A percentile compares a stretch with the other conserved stretches of the same genome.
These are phyloP conservation scores for Fistulifera pelliculosa DNA, from an alignment of 108 stramenopile species.

Conservation along the genomic window DNA sequence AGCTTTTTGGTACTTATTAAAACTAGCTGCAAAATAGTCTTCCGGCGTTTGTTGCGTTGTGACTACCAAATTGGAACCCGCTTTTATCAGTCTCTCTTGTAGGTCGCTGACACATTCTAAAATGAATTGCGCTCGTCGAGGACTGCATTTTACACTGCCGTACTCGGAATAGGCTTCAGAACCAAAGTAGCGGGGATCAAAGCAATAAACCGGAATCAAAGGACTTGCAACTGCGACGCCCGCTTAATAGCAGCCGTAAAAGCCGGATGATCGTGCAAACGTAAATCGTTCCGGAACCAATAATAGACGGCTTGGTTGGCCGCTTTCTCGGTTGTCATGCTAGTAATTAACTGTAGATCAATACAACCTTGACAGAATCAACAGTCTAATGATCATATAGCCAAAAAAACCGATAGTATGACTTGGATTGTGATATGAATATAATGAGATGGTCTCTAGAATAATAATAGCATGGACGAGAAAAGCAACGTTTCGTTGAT, in stretches of 20 bases:
- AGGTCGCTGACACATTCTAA: slow-evolving; percentile 67
- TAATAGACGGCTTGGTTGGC: slow-evolving; percentile 26
- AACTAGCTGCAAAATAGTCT: slow-evolving; percentile 32
- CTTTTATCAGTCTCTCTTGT: slow-evolving; percentile 37
- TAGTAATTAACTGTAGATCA: slow-evolving; percentile 4
- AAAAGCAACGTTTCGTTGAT: no score
- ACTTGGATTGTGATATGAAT: no score
- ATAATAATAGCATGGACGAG: no score
- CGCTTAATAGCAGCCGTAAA: slow-evolving; percentile 30
- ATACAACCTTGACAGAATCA: background rate
- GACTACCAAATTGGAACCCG: slow-evolving; percentile 42
- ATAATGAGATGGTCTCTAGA: no score
- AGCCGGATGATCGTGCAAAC: slow-evolving; percentile 78
- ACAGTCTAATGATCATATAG: no score
- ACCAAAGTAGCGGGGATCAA: slow-evolving; percentile 74
- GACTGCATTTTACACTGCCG: slow-evolving; percentile 59
- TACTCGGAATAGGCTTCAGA: slow-evolving; percentile 28
- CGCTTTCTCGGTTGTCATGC: slow-evolving; percentile 4
- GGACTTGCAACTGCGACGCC: slow-evolving; percentile 10
- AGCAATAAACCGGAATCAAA: slow-evolving; percentile 64
- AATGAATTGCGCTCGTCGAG: slow-evolving; percentile 65
- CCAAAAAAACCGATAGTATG: no score
- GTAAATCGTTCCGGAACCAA: slow-evolving; percentile 71
- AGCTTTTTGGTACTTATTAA: slow-evolving; percentile 4
- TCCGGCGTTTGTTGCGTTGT: slow-evolving; percentile 63